Conservation (phyloP, 441 rosid species). For the Bocquillonia castaneifolia region DNA sequence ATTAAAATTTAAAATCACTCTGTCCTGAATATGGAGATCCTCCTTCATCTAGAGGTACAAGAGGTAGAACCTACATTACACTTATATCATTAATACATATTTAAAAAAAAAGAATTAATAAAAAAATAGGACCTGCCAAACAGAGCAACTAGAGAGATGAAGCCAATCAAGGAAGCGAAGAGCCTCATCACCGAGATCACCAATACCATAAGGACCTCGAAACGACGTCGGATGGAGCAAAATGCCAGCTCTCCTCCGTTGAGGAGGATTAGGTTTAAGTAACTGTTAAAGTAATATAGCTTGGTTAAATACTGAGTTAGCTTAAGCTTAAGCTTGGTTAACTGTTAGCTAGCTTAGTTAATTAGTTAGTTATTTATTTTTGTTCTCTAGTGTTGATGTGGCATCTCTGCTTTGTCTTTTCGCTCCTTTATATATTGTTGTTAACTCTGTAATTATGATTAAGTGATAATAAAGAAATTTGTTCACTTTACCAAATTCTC, state of each 20-base stretch:
- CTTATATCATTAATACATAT: background rate
- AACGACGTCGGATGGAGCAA: conserved; percentile 95
- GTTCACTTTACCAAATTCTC: too few relatives aligned
- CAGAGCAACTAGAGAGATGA: conserved; percentile 69
- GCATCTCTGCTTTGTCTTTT: too few relatives aligned
- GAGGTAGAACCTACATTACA: conserved; percentile 74
- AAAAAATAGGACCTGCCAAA: conserved; percentile 68
- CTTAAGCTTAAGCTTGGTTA: too few relatives aligned
- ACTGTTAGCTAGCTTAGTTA: too few relatives aligned
- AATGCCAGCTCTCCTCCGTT: conserved; percentile 71
- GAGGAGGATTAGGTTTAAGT: conserved; percentile 39
- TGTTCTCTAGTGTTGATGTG: too few relatives aligned
- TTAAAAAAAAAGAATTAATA: background rate
- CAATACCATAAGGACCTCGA: conserved; percentile 72
- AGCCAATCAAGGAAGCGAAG: conserved; percentile 89
- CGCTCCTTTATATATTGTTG: too few relatives aligned
- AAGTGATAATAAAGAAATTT: too few relatives aligned
- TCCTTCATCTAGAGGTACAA: conserved; percentile 80
- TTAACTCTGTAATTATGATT: too few relatives aligned
- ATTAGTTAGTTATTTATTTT: too few relatives aligned
- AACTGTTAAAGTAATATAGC: too few relatives aligned
- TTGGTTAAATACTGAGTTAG: too few relatives aligned
- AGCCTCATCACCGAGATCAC: conserved; percentile 79
- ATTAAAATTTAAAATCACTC: too few relatives aligned
- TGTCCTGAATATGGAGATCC: conserved; percentile 93